These are phyloP conservation scores for Besnoitia besnoiti DNA, from an alignment of 169 alveolate species.

Conservation along the genomic window DNA sequence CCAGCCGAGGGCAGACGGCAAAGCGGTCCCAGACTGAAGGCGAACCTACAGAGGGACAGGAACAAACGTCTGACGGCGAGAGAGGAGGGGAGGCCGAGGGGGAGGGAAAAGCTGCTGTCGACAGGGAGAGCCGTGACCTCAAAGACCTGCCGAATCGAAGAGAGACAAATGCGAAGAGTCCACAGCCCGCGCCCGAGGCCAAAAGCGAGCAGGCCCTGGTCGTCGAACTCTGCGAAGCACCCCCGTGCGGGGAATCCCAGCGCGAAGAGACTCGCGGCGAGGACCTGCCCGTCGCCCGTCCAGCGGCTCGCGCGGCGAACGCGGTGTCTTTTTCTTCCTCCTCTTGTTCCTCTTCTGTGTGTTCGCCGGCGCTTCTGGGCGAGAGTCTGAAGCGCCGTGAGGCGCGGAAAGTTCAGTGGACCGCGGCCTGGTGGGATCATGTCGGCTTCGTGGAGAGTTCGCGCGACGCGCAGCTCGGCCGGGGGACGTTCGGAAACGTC, in stretches of 20 bases:
- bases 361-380: neutral
- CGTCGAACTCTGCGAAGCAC: too few species aligned
- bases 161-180: neutral
- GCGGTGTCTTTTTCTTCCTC: neutral
- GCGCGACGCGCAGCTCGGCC: slow-evolving; percentile 24
- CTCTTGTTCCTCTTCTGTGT: neutral
- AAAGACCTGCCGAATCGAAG: neutral
- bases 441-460: slow-evolving; percentile 31
- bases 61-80: too few species aligned
- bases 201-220: too few species aligned
- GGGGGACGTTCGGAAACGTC: slow-evolving; percentile 54
- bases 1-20: neutral
- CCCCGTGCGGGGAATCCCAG: too few species aligned
- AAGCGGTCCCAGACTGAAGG: too few species aligned
- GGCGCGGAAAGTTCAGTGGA: neutral
- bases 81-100: neutral
- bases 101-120: neutral
- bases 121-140: too few species aligned
- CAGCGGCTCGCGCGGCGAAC: too few species aligned
- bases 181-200: neutral
- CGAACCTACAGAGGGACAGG: too few species aligned
- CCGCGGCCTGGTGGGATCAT: slow-evolving; percentile 45
- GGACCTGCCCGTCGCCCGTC: too few species aligned
- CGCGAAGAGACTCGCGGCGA: too few species aligned
- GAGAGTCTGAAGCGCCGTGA: neutral